Percentiles rank a stretch among this genome's conserved stretches.
Conservation (phyloP, 2,329 filamentous ascomycete species). For the Zymoseptoria ardabiliae region DNA sequence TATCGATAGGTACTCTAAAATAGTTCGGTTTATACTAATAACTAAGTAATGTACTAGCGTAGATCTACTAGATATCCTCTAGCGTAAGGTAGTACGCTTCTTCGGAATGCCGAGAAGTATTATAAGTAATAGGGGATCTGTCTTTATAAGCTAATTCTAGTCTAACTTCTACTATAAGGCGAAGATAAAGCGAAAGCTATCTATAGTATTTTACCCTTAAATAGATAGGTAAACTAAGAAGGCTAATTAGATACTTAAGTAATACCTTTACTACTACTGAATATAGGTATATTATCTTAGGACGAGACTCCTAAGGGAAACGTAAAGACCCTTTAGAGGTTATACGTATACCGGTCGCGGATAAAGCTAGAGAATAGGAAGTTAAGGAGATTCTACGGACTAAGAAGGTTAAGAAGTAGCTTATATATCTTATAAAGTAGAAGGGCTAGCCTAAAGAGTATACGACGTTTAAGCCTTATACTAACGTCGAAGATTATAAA, state of each 20-base stretch:
- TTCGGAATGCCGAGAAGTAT: not conserved
- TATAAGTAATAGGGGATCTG: conserved; percentile 2
- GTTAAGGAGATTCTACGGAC: not conserved
- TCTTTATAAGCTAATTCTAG: conserved; percentile 9
- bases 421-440: not conserved
- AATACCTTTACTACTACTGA: not conserved
- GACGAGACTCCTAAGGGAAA: no score
- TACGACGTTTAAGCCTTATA: not conserved
- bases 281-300: no score
- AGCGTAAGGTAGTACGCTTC: not conserved
- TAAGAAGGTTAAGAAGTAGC: not conserved
- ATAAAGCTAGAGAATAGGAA: not conserved
- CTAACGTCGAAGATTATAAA: not conserved
- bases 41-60: not conserved
- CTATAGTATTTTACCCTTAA: not conserved
- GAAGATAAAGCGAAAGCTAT: not conserved
- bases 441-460: not conserved
- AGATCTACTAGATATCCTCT: not conserved
- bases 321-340: not conserved
- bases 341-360: not conserved
- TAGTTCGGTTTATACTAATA: not conserved
- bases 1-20: conserved; percentile 1
- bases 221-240: no score
- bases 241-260: not conserved
- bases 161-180: conserved; percentile 1